Evolutionary conservation across 805 yeast genomes (phyloP), one percentile per base, ranked within the genome.

Genomic region (Candida glaebosa): DNA sequence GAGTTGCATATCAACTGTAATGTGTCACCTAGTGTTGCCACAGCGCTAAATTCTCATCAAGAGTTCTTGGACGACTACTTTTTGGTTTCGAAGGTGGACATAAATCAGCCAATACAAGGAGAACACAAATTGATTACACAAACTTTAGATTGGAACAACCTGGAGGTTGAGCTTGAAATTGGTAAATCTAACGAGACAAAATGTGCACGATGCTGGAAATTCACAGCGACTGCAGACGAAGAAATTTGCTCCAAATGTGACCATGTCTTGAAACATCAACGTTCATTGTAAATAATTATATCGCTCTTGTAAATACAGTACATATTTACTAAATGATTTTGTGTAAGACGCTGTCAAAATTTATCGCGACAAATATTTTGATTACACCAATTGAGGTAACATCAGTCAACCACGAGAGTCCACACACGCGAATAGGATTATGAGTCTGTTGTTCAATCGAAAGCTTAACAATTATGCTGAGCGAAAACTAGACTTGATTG

Each of bases 171-270:
- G 2, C 47, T 71, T 2, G 60, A 52, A 2, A 73, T 84, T 2
- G 61, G 69, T 5, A 68, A 71, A 3, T 74, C 88, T 0, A 40
- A 52, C 0, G 54, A 67, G 2, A 63, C 65, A 39, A 89, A 89
- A 54, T 93, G 99, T 58, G 96, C 96, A 5, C 76, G 99, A 57
- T 93, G 99, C 63, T 93, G 99, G 99, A 87, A 87, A 54, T 81
- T 65, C 56, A 77, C 76, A 5, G 68, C 95, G 0, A 60, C 54
- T 0, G 51, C 46, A 0, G 79, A 73, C 26, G 78, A 78, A 8
- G 60, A 58, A 1, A 64, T 89, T 20, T 91, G 99, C 60, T 32
- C 40, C 1, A 75, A 93, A 50, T 91, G 98, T 64, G 60, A 63
- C 9, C 47, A 51, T 1, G 81, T 73, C 5, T 28, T 28, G 14